These are phyloP conservation scores for Silene latifolia DNA, from an alignment of 148 eudicot species.

Conservation along the genomic window DNA sequence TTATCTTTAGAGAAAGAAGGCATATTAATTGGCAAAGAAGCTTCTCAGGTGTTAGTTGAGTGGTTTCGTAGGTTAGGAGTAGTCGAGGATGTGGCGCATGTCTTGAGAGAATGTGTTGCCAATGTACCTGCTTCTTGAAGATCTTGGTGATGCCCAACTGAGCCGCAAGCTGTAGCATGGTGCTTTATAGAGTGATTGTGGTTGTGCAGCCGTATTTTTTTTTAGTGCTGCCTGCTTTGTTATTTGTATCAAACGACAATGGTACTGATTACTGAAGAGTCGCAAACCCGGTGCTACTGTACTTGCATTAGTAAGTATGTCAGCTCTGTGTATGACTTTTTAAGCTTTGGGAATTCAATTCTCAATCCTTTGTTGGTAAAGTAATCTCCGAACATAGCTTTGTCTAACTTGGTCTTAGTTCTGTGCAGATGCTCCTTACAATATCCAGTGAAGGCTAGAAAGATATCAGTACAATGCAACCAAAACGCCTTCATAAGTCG, in stretches of 20 bases:
- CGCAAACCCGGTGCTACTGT: background rate
- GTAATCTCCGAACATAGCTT: background rate
- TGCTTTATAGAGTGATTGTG: background rate
- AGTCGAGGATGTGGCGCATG: conserved; percentile 69
- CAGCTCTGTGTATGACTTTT: background rate
- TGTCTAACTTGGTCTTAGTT: background rate
- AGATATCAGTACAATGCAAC: too few species aligned
- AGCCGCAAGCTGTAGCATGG: background rate
- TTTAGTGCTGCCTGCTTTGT: background rate
- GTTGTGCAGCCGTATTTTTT: background rate
- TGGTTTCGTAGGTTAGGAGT: conserved; percentile 84
- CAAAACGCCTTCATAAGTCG: background rate
- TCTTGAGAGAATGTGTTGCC: conserved; percentile 53
- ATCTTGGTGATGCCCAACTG: background rate
- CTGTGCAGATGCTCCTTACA: background rate
- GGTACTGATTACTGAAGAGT: background rate
- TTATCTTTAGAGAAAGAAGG: conserved; percentile 64
- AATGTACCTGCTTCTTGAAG: conserved; percentile 19
- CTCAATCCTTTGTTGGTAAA: background rate
- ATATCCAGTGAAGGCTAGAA: background rate
- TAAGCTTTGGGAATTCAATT: background rate
- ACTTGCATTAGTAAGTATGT: background rate
- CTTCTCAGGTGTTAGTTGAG: conserved; percentile 52
- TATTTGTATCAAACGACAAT: background rate
- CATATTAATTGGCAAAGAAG: conserved; percentile 60